phyloP scores from a whole-genome alignment of 306 rosid genomes.

The Prosopis cineraria region DNA sequence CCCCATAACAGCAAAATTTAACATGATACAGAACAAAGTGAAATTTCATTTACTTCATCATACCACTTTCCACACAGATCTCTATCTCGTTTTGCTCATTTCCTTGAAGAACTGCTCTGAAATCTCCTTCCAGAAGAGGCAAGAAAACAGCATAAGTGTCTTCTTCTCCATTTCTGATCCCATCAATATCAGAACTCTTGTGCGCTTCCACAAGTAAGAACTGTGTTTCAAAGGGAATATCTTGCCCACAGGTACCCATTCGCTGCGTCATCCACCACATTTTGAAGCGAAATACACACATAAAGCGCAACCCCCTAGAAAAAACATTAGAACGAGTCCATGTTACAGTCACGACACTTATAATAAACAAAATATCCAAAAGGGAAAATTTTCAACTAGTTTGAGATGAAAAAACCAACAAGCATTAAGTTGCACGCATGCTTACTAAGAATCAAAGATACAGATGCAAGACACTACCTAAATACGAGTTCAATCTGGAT shows the following conservation, averaged over 20 bases:
- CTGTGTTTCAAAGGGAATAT: conserved; percentile 85
- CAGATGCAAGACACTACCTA: neutral
- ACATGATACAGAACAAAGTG: neutral
- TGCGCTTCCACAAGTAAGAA: conserved; percentile 75
- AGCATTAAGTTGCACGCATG: neutral
- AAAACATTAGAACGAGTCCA: neutral
- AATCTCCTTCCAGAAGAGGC: conserved; percentile 94
- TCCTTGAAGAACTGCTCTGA: conserved; percentile 94
- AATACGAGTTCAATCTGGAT: neutral
- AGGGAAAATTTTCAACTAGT: neutral
- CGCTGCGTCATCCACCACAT: conserved; percentile 99
- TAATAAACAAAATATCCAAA: neutral
- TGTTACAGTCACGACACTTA: neutral
- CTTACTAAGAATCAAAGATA: neutral
- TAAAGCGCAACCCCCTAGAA: conserved; percentile 72
- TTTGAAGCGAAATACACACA: conserved; percentile 85
- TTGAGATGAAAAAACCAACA: neutral
- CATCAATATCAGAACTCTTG: conserved; percentile 45
- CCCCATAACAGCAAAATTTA: neutral
- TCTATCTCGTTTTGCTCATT: conserved; percentile 79
- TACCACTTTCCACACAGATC: conserved; percentile 94
- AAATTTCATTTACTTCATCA: neutral
- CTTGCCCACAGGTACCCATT: conserved; percentile 76
- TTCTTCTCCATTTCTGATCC: conserved; percentile 38
- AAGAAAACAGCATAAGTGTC: conserved; percentile 68